These are phyloP conservation scores for Talaromyces marneffei DNA, from an alignment of 2,329 filamentous ascomycete species.

Conservation along the genomic window DNA sequence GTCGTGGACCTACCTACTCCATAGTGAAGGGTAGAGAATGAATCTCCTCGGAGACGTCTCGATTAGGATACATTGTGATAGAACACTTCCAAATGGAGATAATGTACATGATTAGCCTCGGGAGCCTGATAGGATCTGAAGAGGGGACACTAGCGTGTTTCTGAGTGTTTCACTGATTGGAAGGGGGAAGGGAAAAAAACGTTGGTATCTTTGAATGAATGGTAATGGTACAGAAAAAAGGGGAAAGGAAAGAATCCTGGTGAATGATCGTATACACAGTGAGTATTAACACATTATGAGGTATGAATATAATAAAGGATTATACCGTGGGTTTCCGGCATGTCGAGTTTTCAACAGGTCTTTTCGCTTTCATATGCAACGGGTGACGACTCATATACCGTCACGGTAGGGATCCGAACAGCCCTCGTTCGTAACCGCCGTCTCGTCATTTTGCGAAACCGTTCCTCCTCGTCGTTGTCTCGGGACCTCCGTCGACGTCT, in stretches of 20 bases:
- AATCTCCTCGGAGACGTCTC: neutral
- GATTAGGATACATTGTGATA: neutral
- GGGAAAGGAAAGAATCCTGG: neutral
- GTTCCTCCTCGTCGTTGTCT: neutral
- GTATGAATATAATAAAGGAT: neutral
- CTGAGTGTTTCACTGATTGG: neutral
- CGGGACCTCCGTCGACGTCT: neutral
- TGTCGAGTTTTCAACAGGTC: neutral
- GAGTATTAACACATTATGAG: neutral
- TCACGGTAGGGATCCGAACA: neutral
- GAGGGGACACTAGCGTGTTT: neutral
- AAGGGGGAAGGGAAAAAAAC: neutral
- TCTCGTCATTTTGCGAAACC: neutral
- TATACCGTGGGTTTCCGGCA: neutral
- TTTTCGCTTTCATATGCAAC: neutral
- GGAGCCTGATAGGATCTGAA: too few species aligned
- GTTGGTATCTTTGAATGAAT: neutral
- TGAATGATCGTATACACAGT: constrained; percentile 1
- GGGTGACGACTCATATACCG: neutral
- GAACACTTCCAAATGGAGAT: neutral
- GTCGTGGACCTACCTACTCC: neutral
- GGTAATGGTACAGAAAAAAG: neutral
- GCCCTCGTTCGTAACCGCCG: neutral
- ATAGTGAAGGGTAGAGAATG: neutral
- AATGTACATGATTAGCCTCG: neutral